Evolutionary conservation across 768 basidiomycete species (phyloP).

Genomic region (Psilocybe cyanescens): DNA sequence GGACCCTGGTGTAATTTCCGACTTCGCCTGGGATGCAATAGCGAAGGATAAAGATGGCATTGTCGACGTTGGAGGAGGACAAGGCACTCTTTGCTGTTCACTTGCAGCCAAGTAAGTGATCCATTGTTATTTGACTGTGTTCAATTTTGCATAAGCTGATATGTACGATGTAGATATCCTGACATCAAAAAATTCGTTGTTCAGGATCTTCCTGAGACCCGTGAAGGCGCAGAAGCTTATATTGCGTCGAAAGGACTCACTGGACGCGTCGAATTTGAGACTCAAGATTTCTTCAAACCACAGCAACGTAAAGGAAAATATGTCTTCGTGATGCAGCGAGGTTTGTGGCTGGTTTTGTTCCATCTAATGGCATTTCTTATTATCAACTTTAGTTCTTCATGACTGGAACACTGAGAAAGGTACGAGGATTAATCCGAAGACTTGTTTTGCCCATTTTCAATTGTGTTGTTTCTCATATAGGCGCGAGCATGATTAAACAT

Average conservation of each 20-base stretch:
- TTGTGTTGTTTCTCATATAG: constrained; percentile 10
- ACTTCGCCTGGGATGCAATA: constrained; percentile 41
- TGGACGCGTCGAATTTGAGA: constrained; percentile 38
- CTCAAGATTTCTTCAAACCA: constrained; percentile 43
- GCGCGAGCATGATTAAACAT: constrained; percentile 38
- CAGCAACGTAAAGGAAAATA: constrained; percentile 43
- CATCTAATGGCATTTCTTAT: not conserved
- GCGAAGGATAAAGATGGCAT: constrained; percentile 39
- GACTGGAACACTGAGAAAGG: constrained; percentile 41
- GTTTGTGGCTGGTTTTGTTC: constrained; percentile 18
- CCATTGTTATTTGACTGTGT: not conserved
- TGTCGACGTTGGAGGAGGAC: constrained; percentile 44
- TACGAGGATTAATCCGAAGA: not conserved
- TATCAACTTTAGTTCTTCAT: constrained; percentile 33
- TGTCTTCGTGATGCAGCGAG: constrained; percentile 41
- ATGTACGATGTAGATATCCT: constrained; percentile 30
- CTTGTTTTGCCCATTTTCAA: not conserved
- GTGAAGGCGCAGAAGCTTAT: constrained; percentile 35
- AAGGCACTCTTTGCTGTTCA: constrained; percentile 41
- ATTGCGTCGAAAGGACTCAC: constrained; percentile 36
- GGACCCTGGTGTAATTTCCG: constrained; percentile 40
- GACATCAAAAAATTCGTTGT: constrained; percentile 41
- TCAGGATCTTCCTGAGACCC: constrained; percentile 39
- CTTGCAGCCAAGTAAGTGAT: constrained; percentile 35
- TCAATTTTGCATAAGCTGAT: not conserved